Evolutionary conservation across 306 rosid species (phyloP), one percentile per base, ranked within the genome.

Genomic region (Quercus dentata): DNA sequence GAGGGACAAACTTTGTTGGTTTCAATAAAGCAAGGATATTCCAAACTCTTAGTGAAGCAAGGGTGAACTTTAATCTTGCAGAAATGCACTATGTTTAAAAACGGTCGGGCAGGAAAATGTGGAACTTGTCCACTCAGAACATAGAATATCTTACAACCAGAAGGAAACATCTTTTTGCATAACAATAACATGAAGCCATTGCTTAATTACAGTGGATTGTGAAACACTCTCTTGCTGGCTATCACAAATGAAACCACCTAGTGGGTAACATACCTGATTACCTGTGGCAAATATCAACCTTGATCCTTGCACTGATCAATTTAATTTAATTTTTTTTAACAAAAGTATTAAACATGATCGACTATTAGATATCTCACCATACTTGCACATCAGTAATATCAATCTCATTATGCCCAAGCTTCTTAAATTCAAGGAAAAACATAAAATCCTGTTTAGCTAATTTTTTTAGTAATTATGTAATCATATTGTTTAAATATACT

Each of bases 21-120:
- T 49, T 49, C 14, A 49, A 49, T 49, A 49, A 12, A 49, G 54
- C 54, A 49, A 12, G 54, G 15, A 12, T 13, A 49, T 49, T 49
- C 54, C 15, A 49, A 49, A 3, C 54, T 59, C 28, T 31, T 30
- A 31, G 65, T 14, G n/a, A 67, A 67, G 52, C 51, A 67, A 30
- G 23, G 18, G 17, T 5, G 41, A 35, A 18, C n/a, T 27, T 41
- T 4, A 28, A 74, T 44, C 69, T 41, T 21, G 54, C 46, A 58
- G 41, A 52, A 33, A 78, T 61, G 35, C 77, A 68, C 76, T 58
- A 5, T 14, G 9, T 65, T 44, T 57, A 64, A 67, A 31, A 76
- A 33, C 52, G 13, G 21, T 49, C 3, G 54, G 17, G 17, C 54
- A 49, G 54, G 5, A 11, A 49, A 11, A 49, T 49, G 54, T 49